Evolutionary conservation across 768 basidiomycete species (phyloP), one percentile per base, ranked within the genome.

Genomic region (Clathrus columnatus): DNA sequence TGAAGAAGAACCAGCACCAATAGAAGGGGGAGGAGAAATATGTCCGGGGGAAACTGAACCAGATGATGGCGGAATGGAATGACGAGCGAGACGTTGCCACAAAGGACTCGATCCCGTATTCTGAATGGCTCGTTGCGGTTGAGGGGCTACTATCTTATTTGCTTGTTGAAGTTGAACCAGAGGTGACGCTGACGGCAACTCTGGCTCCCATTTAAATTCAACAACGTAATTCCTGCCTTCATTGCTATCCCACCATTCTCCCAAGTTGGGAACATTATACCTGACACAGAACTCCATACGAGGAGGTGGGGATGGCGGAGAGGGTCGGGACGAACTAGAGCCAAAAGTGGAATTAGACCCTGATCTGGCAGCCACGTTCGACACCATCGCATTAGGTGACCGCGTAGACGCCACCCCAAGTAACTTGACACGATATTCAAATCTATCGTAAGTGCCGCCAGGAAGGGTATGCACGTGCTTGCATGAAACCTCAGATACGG

Each of bases 181-280:
- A 62, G 59, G 24, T 57, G 61, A 51, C 63, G 62, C 56, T 67
- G 65, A 27, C 61, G 61, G 30, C 45, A 47, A 41, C 50, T 36
- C 14, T 23, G 46, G 18, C 57, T 61, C 60, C 59, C 72, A 70
- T 53, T 68, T 69, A 64, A 97, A 94, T 54, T 75, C 79, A 53
- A 88, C 79, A 47, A 80, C 72, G 68, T 95, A 97, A 65, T 98
- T 90, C 52, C 74, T 66, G 1, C 85, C 84, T 23, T 62, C 66
- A 65, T 96, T 95, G 72, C 90, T 94, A 68, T 98, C 95, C 95
- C 95, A 97, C 56, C 86, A 78, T 67, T 97, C 93, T 60, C 73
- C 70, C 36, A 2, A 5, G 0, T 87, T 87, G 4, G 71, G 81
- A 23, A 84, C 80, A 11, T 72, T 68, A 62, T 87, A 92, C 52